Base-by-base conservation (phyloP, 331 rosid genomes). In the Rhamnella rubrinervis region DNA sequence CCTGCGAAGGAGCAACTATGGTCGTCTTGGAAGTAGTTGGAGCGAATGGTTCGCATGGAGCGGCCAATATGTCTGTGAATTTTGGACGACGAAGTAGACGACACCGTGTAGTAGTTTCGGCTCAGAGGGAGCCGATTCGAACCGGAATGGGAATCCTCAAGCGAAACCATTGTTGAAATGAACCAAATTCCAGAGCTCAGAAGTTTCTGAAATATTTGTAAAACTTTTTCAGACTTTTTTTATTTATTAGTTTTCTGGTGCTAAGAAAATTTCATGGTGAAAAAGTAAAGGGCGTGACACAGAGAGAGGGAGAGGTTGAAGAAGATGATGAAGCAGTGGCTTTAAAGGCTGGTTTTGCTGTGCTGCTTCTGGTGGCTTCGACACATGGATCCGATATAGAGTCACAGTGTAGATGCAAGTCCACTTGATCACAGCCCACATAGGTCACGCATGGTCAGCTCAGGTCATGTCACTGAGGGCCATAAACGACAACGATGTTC, bases 1-100 rank as follows among this genome's bases (percentile, higher is more conserved):
- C 56, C 57, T 7, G 79, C 19, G 72, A 85, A 81, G 13, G 91
- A 81, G 65, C 79, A 75, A 70, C 81, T 78, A 31, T 65, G 80
- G 37, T 83, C 96, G 12, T 89, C 96, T 28, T 83, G 86, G 66
- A 83, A 91, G 82, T 83, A 67, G 69, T 38, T 89, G 39, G 99
- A 91, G 59, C 99, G 95, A 44, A 86, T 77, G 0, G 99, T 91
- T 16, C 99, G 86, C 99, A 95, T 95, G 55, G 99, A 95, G 21
- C 96, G 90, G n/a, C 99, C 99, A 0, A 59, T 80, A 63, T 86
- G 78, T 5, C 93, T 77, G 82, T 79, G 77, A 39, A 85, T 66
- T 79, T 79, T 86, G 50, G 86, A 41, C 10, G 97, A 81, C 55
- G 87, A 49, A 2, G 76, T 19, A 9, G 74, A 69, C 17, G 81